Conservation (phyloP, 2,329 filamentous ascomycete genomes). For the Arthrinium phaeospermum region DNA sequence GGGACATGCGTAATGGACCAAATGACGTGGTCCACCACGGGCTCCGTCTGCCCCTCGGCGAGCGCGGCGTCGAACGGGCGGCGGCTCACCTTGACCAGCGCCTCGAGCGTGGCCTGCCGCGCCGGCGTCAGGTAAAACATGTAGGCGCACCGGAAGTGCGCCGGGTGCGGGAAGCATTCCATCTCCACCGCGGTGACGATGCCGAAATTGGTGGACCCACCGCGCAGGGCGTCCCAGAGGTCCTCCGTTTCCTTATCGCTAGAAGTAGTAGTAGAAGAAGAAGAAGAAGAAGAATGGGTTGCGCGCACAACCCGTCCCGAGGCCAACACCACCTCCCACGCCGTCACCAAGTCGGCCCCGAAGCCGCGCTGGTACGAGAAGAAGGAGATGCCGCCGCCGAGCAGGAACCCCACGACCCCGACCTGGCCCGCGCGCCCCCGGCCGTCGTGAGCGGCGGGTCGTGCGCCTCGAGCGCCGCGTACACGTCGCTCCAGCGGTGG, state of each 20-base stretch:
- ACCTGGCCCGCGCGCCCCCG: slow-evolving; percentile 30
- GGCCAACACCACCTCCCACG: slow-evolving; percentile 49
- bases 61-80: neutral
- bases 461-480: slow-evolving; percentile 25
- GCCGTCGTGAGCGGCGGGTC: slow-evolving; percentile 24
- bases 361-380: slow-evolving; percentile 41
- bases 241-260: neutral
- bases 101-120: neutral
- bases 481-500: slow-evolving; percentile 30
- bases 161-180: neutral
- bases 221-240: neutral
- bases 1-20: neutral
- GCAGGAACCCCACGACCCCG: slow-evolving; percentile 31
- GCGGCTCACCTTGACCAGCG: neutral
- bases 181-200: slow-evolving; percentile 7
- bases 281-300: neutral
- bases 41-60: neutral
- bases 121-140: neutral
- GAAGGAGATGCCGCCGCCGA: slow-evolving; percentile 29
- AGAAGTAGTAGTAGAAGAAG: too few relatives aligned
- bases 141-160: slow-evolving; percentile 1
- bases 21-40: neutral
- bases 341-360: slow-evolving; percentile 48
- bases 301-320: slow-evolving; percentile 20
- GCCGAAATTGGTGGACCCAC: slow-evolving; percentile 5